Base-by-base conservation (phyloP, 768 basidiomycete genomes). In the Rhizopogon vinicolor region DNA sequence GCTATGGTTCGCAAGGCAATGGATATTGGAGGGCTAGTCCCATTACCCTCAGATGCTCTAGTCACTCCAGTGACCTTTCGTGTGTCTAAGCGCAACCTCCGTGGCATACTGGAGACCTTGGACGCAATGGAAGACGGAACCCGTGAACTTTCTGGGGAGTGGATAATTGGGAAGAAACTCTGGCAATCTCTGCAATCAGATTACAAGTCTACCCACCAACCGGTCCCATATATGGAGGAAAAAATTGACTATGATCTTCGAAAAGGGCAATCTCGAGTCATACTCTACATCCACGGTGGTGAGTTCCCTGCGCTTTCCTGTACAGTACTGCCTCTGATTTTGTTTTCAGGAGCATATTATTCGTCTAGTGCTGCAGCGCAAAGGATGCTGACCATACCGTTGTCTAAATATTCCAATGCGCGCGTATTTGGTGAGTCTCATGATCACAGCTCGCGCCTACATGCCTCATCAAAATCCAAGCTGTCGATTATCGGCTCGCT, bases 221-320 rank as follows among this genome's bases (percentile, higher is more conserved):
- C 62, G 41, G 58, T 55, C 42, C 60, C 22, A 52, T 58, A 25
- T 19, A 42, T 55, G 46, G 64, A 62, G 14, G 58, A 55, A 53
- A 52, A 57, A 56, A 60, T 42, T 51, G 66, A 53, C 52, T 54
- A 42, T 2, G 54, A 56, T 28, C 51, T 41, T 53, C 66, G 67
- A 62, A 78, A 74, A 58, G 81, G 72, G 45, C 79, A 83, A 61
- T 89, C 96, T 56, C 79, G 89, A 48, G 87, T 98, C 29, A 84
- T 97, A n/a, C 78, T 97, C 7, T 98, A 93, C 65, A 78, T 98
- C 9, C 96, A 98, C 65, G 96, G 94, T 52, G 94, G 94, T 89
- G 59, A 64, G 81, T 70, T 18, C 18, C 35, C 35, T 31, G 22
- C 41, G 50, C 43, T 31, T 19, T 29, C n/a, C 55, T 49, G 41